These are phyloP conservation scores for Tulasnella sp. DNA, from an alignment of 768 basidiomycete genomes.

Conservation along the genomic window DNA sequence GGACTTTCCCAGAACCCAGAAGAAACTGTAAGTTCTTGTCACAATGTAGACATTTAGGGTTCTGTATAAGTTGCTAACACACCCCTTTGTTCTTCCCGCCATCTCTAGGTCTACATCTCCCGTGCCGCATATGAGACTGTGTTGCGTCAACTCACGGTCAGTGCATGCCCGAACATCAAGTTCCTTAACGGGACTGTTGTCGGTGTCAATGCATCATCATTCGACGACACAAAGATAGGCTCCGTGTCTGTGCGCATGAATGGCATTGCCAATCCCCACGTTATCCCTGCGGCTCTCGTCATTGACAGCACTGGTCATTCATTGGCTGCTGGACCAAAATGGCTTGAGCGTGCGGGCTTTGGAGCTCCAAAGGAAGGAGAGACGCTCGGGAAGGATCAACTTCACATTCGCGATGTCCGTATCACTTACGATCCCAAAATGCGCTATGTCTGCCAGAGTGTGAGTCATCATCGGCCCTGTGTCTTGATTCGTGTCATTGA, in stretches of 20 bases:
- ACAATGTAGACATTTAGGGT: neutral
- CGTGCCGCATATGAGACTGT: slow-evolving; percentile 20
- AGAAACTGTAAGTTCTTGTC: slow-evolving; percentile 6
- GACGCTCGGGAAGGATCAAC: slow-evolving; percentile 21
- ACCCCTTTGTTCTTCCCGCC: neutral
- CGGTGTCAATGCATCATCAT: slow-evolving; percentile 4
- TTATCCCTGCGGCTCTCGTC: slow-evolving; percentile 18
- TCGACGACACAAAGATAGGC: neutral
- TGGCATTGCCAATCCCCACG: neutral
- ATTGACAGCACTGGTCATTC: slow-evolving; percentile 9
- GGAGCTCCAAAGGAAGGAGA: slow-evolving; percentile 20
- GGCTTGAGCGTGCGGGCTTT: slow-evolving; percentile 1
- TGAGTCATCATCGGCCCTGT: neutral
- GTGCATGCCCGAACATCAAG: slow-evolving; percentile 18
- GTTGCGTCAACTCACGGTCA: slow-evolving; percentile 18
- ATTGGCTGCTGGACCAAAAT: neutral
- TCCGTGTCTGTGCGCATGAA: slow-evolving; percentile 16
- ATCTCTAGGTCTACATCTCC: slow-evolving; percentile 7
- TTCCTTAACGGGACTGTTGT: slow-evolving; percentile 20
- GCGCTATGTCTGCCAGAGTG: slow-evolving; percentile 16
- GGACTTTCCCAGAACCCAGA: slow-evolving; percentile 2
- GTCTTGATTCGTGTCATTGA: neutral
- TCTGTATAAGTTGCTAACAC: neutral
- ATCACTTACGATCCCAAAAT: slow-evolving; percentile 19
- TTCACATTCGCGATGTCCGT: slow-evolving; percentile 14